Evolutionary conservation across 1,139 yeast genomes (phyloP), one percentile per base, ranked within the genome.

Genomic region (Nakaseomyces nivariensis): DNA sequence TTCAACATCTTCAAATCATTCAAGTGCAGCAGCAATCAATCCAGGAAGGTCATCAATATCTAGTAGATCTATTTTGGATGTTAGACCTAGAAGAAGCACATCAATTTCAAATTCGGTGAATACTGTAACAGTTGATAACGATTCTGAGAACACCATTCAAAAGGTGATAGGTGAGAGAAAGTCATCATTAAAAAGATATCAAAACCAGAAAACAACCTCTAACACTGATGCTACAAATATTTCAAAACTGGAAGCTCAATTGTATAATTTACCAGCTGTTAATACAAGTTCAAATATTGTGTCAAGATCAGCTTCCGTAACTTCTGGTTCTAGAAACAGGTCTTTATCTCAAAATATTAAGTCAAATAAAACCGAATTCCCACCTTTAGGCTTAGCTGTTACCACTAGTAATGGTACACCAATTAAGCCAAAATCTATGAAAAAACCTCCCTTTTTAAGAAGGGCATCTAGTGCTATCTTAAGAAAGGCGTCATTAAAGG

Each of bases 381-480:
- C 33, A 5, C 44, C 34, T 5, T n/a, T 41, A 41, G 44, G 44
- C 5, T 29, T 41, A 29, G 44, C 44, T 13, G 34, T 41, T 5
- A 41, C 34, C 7, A 41, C 44, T 10, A 41, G 34, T 13, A 29
- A 41, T 22, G 34, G 33, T 13, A 41, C 33, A 11, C 33, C 34
- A 17, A 41, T 41, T 13, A 26, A 41, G n/a, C 25, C 33, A 27
- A 41, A 29, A 10, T n/a, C 52, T 22, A 38, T 38, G 31, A 60
- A 57, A 48, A 58, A 56, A 47, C 46, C 55, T 5, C 66, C 66
- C 9, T 50, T 64, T 31, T 49, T 64, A 24, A 58, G 60, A 47
- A 58, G 67, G 43, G 67, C 67, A 0, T 64, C 68, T 0, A 62
- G 63, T 48, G 60, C 63, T 4, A 51, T 64, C 13, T 46, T 63